A percentile compares a stretch with the other conserved stretches of the same genome.
Evolutionary conservation across 169 alveolate genomes (phyloP).

Genomic region (Plasmodium sp.): DNA sequence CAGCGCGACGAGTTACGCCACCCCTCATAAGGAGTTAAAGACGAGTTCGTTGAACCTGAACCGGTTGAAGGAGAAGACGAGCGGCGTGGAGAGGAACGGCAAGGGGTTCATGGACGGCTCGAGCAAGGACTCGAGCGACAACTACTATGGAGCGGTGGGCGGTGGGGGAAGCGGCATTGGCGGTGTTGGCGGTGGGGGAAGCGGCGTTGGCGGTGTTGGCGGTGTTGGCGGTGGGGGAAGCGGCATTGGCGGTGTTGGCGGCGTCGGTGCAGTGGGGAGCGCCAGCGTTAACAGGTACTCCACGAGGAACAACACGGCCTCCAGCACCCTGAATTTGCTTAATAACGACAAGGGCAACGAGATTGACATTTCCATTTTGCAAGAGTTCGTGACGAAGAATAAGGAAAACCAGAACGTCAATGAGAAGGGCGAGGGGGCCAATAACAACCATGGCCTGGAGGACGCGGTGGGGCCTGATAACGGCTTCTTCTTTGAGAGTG

Average conservation of each 20-base stretch:
- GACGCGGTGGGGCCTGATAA: background rate
- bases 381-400: conserved; percentile 57
- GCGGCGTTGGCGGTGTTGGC: background rate
- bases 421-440: background rate
- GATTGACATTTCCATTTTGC: conserved; percentile 48
- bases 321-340: background rate
- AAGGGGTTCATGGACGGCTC: conserved; percentile 50
- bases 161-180: background rate
- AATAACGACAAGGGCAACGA: conserved; percentile 10
- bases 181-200: no score
- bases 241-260: background rate
- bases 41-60: conserved; percentile 52
- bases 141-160: conserved; percentile 6
- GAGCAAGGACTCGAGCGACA: conserved; percentile 47
- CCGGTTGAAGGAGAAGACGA: conserved; percentile 39
- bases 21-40: conserved; percentile 44
- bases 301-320: conserved; percentile 37
- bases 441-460: background rate
- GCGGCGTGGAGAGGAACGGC: background rate
- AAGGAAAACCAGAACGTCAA: background rate
- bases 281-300: conserved; percentile 3
- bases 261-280: background rate
- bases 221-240: background rate
- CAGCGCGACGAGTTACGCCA: background rate
- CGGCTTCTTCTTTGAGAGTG: background rate